A percentile compares a stretch with the other conserved stretches of the same genome.
phyloP scores from a whole-genome alignment of 495 filamentous ascomycete species.

The Jackrogersella multiformis region DNA sequence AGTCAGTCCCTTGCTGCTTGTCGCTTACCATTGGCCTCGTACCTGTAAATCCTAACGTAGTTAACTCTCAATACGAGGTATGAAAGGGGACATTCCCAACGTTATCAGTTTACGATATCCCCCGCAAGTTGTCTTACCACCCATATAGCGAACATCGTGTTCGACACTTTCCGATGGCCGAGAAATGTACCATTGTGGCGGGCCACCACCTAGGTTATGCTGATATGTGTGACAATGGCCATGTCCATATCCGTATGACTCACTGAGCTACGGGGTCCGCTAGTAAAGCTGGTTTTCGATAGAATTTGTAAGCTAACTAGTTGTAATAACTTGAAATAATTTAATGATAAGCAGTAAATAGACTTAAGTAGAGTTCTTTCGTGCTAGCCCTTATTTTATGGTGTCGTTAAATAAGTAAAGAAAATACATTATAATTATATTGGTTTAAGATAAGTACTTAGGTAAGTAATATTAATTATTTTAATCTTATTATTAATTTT shows the following conservation, averaged over 20 bases:
- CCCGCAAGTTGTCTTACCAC: neutral
- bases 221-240: neutral
- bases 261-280: neutral
- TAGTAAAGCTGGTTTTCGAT: neutral
- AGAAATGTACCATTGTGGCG: constrained; percentile 13
- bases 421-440: too few species aligned
- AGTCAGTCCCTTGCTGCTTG: constrained; percentile 10
- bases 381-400: too few species aligned
- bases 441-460: too few species aligned
- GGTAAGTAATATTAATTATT: too few species aligned
- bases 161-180: constrained; percentile 5
- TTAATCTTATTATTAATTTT: too few species aligned
- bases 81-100: neutral
- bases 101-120: neutral
- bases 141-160: neutral
- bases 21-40: neutral
- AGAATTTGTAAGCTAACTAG: too few species aligned
- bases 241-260: neutral
- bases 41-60: neutral
- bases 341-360: too few species aligned
- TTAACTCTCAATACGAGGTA: constrained; percentile 7
- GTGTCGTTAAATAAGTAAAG: too few species aligned
- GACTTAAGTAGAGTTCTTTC: too few species aligned
- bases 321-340: too few species aligned
- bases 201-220: neutral